Percentiles rank a stretch among this genome's conserved stretches.
Evolutionary conservation across 805 yeast species (phyloP).

Genomic region (Wickerhamomyces xylosicus): DNA sequence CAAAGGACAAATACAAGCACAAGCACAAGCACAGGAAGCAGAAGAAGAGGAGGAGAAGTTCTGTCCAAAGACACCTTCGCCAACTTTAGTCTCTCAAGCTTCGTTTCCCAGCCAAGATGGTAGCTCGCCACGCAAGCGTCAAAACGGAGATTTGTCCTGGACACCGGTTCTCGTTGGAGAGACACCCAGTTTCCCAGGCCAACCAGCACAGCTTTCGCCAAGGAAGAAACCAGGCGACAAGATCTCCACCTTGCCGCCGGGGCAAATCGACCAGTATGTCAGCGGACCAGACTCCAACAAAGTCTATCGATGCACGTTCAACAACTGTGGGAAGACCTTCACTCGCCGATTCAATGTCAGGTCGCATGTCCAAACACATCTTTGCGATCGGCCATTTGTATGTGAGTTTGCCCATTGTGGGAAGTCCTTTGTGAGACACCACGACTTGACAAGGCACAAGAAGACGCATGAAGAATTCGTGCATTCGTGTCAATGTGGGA

Average conservation of each 20-base stretch:
- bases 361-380: constrained; percentile 93
- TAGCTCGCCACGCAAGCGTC: constrained; percentile 6
- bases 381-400: constrained; percentile 85
- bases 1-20: no score
- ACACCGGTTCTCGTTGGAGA: constrained; percentile 16
- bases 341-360: constrained; percentile 85
- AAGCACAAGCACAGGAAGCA: constrained; percentile 9
- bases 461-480: constrained; percentile 74
- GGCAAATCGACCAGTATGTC: constrained; percentile 77
- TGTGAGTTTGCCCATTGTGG: constrained; percentile 59
- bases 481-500: constrained; percentile 85
- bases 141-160: constrained; percentile 12
- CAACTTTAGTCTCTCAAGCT: constrained; percentile 29
- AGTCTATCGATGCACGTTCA: constrained; percentile 62
- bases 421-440: constrained; percentile 89
- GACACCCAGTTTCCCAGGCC: not conserved
- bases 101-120: constrained; percentile 8
- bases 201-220: no score
- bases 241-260: constrained; percentile 71
- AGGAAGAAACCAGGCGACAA: constrained; percentile 18
- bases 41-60: constrained; percentile 25
- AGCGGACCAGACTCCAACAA: constrained; percentile 70
- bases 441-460: constrained; percentile 83
- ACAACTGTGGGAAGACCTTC: constrained; percentile 74
- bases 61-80: constrained; percentile 32